Evolutionary conservation across 2,329 filamentous ascomycete species (phyloP), one percentile per base, ranked within the genome.

Genomic region (Hypoxylon sp.): DNA sequence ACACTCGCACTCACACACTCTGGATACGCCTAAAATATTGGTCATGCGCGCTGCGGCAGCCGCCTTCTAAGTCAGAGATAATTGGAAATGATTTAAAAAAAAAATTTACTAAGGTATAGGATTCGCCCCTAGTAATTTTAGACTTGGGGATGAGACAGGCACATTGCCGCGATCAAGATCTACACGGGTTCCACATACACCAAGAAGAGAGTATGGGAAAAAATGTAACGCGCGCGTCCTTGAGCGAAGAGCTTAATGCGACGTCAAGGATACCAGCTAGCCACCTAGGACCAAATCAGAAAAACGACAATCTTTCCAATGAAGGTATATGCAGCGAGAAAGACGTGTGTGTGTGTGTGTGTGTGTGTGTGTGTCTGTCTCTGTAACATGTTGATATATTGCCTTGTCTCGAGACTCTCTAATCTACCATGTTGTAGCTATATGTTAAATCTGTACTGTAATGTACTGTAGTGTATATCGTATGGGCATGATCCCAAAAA

Each of bases 241-340:
- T 42, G 13, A 35, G 44, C 17, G 35, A 48, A 48, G 58, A 66
- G 63, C 55, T 63, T 69, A 69, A 67, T 69, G 58, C 42, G 51
- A 69, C 67, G 59, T 63, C 63, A 35, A 22, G 11, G 11, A 33
- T 26, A 33, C 51, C 14, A 51, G 35, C 42, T 26, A 47, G 17
- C 48, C 3, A 22, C 19, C 19, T 24, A 51, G 14, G 31, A 33
- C 29, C 14, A 47, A 17, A 44, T 42, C 9, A 22, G 19, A 14
- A 37, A 29, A 24, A 26, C 22, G 24, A 44, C 35, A 35, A 59
- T 59, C 46, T 52, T 24, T 17, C 37, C 11, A 29, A 24, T 29
- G 35, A 13, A 31, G n/a, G 29, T 35, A 44, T 19, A 29, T 47
- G 17, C 29, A 14, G 19, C 24, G 29, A 14, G 11, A 22, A n/a